These are phyloP conservation scores for Geotrichum candidum DNA, from an alignment of 1,139 yeast genomes.

Conservation along the genomic window DNA sequence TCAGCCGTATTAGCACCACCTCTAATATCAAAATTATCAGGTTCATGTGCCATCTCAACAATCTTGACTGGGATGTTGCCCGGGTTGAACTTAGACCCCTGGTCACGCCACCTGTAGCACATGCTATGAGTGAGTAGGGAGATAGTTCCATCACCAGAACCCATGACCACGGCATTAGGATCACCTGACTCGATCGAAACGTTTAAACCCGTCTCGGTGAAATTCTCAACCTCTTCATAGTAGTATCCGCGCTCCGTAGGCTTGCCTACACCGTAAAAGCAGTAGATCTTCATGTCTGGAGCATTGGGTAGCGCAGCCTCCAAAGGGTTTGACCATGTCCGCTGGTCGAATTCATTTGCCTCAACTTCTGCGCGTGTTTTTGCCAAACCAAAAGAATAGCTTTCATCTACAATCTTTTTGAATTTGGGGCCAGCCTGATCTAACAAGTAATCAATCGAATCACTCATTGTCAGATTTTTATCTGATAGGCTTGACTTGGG, in stretches of 20 bases:
- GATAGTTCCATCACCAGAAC: slow-evolving; percentile 96
- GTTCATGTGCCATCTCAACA: slow-evolving; percentile 90
- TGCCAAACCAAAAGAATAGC: slow-evolving; percentile 78
- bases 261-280: slow-evolving; percentile 92
- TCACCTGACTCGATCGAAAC: slow-evolving; percentile 58
- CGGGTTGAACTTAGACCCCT: slow-evolving; percentile 71
- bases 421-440: slow-evolving; percentile 75
- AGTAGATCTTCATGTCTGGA: slow-evolving; percentile 81
- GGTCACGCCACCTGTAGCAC: slow-evolving; percentile 82
- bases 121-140: slow-evolving; percentile 75
- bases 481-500: slow-evolving; percentile 39
- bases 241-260: slow-evolving; percentile 92
- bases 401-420: slow-evolving; percentile 52
- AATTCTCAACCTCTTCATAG: slow-evolving; percentile 59
- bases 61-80: slow-evolving; percentile 64
- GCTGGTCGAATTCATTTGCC: slow-evolving; percentile 58
- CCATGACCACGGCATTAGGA: slow-evolving; percentile 63
- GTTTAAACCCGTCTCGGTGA: slow-evolving; percentile 46
- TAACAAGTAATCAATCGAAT: slow-evolving; percentile 59
- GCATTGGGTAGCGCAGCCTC: slow-evolving; percentile 90
- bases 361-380: slow-evolving; percentile 50
- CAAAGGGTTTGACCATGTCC: slow-evolving; percentile 87
- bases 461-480: slow-evolving; percentile 58
- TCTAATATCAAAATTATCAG: slow-evolving; percentile 85
- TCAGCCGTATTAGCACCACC: slow-evolving; percentile 98